Base-by-base conservation (phyloP, 805 yeast genomes). In the Wickerhamiella cacticola region DNA sequence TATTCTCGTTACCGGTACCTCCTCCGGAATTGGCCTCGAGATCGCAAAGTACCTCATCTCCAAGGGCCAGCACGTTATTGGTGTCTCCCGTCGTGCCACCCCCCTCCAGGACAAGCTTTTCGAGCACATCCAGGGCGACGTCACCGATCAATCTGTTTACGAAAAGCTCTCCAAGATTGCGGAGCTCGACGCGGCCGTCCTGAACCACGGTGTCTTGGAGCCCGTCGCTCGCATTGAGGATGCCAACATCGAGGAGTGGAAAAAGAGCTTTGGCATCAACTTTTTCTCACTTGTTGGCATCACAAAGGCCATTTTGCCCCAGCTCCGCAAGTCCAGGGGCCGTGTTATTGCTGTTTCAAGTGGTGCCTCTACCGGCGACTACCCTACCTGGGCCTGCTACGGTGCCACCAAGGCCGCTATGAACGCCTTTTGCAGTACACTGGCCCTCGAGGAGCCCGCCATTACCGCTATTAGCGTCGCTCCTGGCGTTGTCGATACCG, bases 401-500 rank as follows among this genome's bases (percentile, higher is more conserved):
- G 95, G 96, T 1, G 68, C 88, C 3, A 79, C 95, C 5, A 89
- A 89, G 63, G 96, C 96, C 0, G 95, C 96, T 0, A 60, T 89
- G 45, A 87, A 89, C 62, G 87, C 80, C 56, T 72, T 86, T 46
- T 78, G 84, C 5, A 59, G 66, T 41, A 76, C 83, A 12, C 61
- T 89, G 13, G 80, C 84, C 1, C 68, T 66, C 5, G 96, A 87
- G 57, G 87, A 82, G 59, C 66, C 70, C 1, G 70, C 66, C 0
- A 65, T 86, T n/a, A 63, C 66, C 29, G 68, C 81, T 3, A 66
- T 87, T 9, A 70, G 96, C 0, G 72, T 92, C 21, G 96, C 95
- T 0, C 97, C 97, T 0, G 97, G 98, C 3, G 94, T 86, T 1
- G 96, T 92, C 1, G 85, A 85, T 60, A 89, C 98, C 1, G 69